A percentile compares a stretch with the other conserved stretches of the same genome.
phyloP scores from a whole-genome alignment of 495 filamentous ascomycete species.

The Barbatosphaeria neglecta region DNA sequence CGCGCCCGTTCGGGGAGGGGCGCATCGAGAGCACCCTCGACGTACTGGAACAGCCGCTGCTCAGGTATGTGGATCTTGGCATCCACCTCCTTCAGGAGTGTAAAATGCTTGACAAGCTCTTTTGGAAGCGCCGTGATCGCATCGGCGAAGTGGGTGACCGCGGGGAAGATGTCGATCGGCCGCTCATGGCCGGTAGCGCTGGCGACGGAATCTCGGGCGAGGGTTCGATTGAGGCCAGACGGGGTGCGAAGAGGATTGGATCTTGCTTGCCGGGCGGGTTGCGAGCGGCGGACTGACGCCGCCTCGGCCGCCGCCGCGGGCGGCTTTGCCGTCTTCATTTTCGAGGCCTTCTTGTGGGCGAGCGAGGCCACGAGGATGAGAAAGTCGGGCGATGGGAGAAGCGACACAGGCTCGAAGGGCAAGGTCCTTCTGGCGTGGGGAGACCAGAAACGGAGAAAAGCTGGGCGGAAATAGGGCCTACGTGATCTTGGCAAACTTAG shows the following conservation, averaged over 20 bases:
- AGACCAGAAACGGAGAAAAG: not conserved
- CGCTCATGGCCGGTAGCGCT: conserved; percentile 30
- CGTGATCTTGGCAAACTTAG: not conserved
- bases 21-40: conserved; percentile 53
- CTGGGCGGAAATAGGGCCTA: not conserved
- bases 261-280: conserved; percentile 49
- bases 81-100: conserved; percentile 91
- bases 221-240: conserved; percentile 27
- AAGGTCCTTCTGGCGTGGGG: not conserved
- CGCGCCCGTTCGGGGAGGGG: conserved; percentile 33
- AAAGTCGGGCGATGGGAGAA: not conserved
- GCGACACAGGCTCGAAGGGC: not conserved
- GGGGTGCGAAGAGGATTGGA: conserved; percentile 39
- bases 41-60: conserved; percentile 55
- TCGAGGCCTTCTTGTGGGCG: not conserved
- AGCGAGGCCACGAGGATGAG: not conserved
- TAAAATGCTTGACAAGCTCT: conserved; percentile 90
- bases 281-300: conserved; percentile 41
- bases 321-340: conserved; percentile 42
- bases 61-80: conserved; percentile 78
- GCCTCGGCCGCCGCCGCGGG: conserved; percentile 25
- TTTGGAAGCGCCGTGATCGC: conserved; percentile 84
- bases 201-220: conserved; percentile 28
- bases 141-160: conserved; percentile 88
- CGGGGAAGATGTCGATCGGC: conserved; percentile 68